These are phyloP conservation scores for Cladosporium sp. DNA, from an alignment of 2,329 filamentous ascomycete genomes.

Conservation along the genomic window DNA sequence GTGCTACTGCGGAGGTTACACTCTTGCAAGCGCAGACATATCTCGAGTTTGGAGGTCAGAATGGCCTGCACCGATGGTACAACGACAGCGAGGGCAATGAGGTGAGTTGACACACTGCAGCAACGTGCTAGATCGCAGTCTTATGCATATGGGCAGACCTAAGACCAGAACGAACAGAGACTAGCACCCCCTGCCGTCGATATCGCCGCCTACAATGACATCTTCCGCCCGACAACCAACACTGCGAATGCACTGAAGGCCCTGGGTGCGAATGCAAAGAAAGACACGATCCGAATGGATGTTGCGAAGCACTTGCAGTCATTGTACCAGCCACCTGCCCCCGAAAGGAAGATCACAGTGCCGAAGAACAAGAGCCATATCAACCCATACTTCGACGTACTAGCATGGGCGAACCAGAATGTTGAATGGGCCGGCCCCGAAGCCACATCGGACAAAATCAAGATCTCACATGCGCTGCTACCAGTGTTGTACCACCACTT, in stretches of 20 bases:
- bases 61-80: constrained; percentile 55
- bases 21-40: constrained; percentile 52
- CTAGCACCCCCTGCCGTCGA: constrained; percentile 57
- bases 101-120: constrained; percentile 33
- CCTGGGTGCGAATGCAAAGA: constrained; percentile 65
- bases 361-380: constrained; percentile 47
- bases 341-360: constrained; percentile 34
- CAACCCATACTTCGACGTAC: constrained; percentile 70
- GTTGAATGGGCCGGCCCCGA: constrained; percentile 67
- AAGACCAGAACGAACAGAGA: constrained; percentile 28
- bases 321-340: constrained; percentile 53
- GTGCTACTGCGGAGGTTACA: constrained; percentile 53
- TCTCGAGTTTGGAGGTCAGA: constrained; percentile 47
- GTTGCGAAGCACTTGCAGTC: constrained; percentile 58
- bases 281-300: constrained; percentile 59
- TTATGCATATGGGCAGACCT: constrained; percentile 18
- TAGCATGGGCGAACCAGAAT: constrained; percentile 63
- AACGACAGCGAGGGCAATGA: constrained; percentile 41
- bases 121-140: constrained; percentile 19
- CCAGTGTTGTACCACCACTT: constrained; percentile 79
- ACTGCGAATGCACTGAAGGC: constrained; percentile 64
- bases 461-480: constrained; percentile 65
- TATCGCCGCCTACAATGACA: constrained; percentile 64
- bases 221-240: constrained; percentile 63
- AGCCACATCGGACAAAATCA: constrained; percentile 52